phyloP scores from a whole-genome alignment of 805 yeast species.

The Kodamaea kaohsiungensis region DNA sequence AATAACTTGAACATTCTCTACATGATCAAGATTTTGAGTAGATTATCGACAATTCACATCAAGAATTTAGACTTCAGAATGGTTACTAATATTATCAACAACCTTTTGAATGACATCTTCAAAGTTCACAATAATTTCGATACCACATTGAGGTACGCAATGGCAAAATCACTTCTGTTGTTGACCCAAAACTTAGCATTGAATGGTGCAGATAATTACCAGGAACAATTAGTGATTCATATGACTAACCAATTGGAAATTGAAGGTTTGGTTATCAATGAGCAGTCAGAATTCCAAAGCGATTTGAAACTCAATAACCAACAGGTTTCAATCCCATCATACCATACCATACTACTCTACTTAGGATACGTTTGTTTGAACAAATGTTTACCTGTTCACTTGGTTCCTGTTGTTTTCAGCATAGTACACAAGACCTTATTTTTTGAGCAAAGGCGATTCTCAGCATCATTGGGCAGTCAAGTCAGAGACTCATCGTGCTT shows the following conservation, averaged over 20 bases:
- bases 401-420: slow-evolving; percentile 27
- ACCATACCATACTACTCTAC: slow-evolving; percentile 60
- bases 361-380: slow-evolving; percentile 46
- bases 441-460: slow-evolving; percentile 57
- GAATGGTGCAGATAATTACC: slow-evolving; percentile 35
- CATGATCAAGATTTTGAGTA: slow-evolving; percentile 35
- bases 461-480: slow-evolving; percentile 60
- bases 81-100: slow-evolving; percentile 51
- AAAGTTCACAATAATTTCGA: slow-evolving; percentile 42
- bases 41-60: slow-evolving; percentile 33
- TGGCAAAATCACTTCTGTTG: slow-evolving; percentile 66
- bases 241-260: slow-evolving; percentile 36
- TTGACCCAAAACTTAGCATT: slow-evolving; percentile 37
- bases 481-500: slow-evolving; percentile 86
- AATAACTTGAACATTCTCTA: slow-evolving; percentile 23
- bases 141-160: slow-evolving; percentile 58
- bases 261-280: slow-evolving; percentile 5
- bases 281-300: slow-evolving; percentile 7
- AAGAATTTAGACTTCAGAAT: slow-evolving; percentile 29
- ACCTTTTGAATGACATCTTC: slow-evolving; percentile 42
- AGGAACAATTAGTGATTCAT: slow-evolving; percentile 41
- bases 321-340: slow-evolving; percentile 40
- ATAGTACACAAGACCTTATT: slow-evolving; percentile 49
- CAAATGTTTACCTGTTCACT: slow-evolving; percentile 23
- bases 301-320: slow-evolving; percentile 25